Conservation (phyloP, 345 rosid genomes). For the Iberis pinnata region DNA sequence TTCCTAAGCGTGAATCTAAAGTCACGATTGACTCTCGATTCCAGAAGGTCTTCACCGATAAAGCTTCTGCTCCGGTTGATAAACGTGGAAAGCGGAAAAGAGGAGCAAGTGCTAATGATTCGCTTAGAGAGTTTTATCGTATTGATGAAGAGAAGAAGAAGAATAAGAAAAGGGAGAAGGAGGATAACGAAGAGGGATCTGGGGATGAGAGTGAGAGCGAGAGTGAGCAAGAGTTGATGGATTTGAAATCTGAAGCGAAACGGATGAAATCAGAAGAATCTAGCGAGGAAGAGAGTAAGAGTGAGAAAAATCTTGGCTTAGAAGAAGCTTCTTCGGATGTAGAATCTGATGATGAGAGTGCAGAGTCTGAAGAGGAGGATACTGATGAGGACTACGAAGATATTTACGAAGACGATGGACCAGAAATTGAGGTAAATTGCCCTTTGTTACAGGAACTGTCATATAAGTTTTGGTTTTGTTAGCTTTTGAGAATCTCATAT, state of each 20-base stretch:
- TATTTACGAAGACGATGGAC: constrained; percentile 43
- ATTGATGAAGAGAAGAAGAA: constrained; percentile 32
- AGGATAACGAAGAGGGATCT: constrained; percentile 14
- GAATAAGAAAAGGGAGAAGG: constrained; percentile 2
- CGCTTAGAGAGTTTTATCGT: constrained; percentile 63
- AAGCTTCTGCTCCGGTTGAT: constrained; percentile 57
- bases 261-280: constrained; percentile 19
- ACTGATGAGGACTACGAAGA: constrained; percentile 47
- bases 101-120: constrained; percentile 30
- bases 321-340: constrained; percentile 31
- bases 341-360: constrained; percentile 43
- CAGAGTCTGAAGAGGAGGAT: constrained; percentile 28
- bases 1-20: constrained; percentile 54
- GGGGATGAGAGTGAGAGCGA: constrained; percentile 32
- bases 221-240: constrained; percentile 19
- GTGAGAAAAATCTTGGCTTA: constrained; percentile 20
- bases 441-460: neutral
- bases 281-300: constrained; percentile 14
- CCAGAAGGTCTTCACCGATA: constrained; percentile 47
- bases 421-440: constrained; percentile 36
- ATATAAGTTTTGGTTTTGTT: too few relatives aligned
- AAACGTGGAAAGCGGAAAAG: constrained; percentile 71
- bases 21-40: constrained; percentile 76
- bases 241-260: constrained; percentile 12
- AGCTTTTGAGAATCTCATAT: too few relatives aligned